Evolutionary conservation across 352 stramenopile genomes (phyloP), one percentile per base, ranked within the genome.

Genomic region (Globisporangium uncinulatum): DNA sequence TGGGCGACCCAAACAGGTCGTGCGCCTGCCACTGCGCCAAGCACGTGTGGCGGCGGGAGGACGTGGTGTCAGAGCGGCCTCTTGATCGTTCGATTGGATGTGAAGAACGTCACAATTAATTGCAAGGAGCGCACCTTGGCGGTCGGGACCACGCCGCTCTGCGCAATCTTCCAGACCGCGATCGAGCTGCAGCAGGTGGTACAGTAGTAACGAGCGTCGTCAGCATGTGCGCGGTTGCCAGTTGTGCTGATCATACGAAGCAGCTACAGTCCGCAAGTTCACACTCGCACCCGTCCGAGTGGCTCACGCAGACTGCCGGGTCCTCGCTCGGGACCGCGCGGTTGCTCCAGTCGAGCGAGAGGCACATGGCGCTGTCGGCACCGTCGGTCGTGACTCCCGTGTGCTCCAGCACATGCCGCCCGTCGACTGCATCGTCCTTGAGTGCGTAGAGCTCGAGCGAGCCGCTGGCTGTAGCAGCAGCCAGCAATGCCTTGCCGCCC

Each of bases 301-400:
- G 79, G 61, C 85, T 95, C 20, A 91, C 79, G 54, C 79, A 89
- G 45, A 95, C 73, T 45, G 66, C 71, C 4, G 85, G 83, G 24
- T 89, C 66, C 13, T 57, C 32, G 34, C 57, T 73, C 4, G 68
- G 20, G 15, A 73, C 61, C 29, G 87, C 74, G 44, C 81, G 79
- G 54, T 93, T 89, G 63, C 68, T 92, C 85, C 85, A 95, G 65
- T 95, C 85, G 43, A 95, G 68, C 36, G 85, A 95, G 42, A 95
- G 57, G 36, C 79, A 91, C 83, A 93, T 95, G 17, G 81, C 77
- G 31, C 58, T 66, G 0, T 58, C 59, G 34, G 76, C 54, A 1
- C 34, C 67, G 9, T 86, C 71, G 1, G 62, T 70, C 49, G 62
- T 32, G 17, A 87, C 32, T 10, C 65, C 70, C 29, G 68, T 80